Evolutionary conservation across 1,284 basidiomycete genomes (phyloP), one percentile per base, ranked within the genome.

Genomic region (Vanrija pseudolonga): DNA sequence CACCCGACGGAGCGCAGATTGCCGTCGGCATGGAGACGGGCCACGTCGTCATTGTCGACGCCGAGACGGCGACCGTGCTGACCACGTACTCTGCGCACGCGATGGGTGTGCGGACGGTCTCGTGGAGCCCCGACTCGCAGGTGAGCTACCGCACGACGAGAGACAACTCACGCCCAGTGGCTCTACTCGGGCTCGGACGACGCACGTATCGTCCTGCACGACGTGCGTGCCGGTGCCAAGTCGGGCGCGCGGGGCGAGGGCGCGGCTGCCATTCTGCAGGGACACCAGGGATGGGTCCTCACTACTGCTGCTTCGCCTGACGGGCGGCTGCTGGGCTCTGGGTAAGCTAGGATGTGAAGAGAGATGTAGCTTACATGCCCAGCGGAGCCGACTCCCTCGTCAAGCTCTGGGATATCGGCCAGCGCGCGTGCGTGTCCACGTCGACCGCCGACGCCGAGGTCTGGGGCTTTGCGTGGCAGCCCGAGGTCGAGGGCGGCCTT

Each of bases 251-350:
- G 53, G 6, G 57, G 55, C n/a, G 83, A 83, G 32, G 87, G 88
- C 22, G 85, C 86, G 1, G 88, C 92, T 17, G 88, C 89, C 9
- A 84, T 88, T 7, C 78, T 93, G 61, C 83, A 84, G 19, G 90
- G 90, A 0, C 90, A 94, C 71, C 81, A 86, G 2, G 90, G 89
- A 6, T 93, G 90, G 90, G 89, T 90, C 2, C 79, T 94, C 19
- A 85, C 83, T 59, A 79, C 84, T 4, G 87, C 88, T 62, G 83
- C 92, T 19, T 87, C 87, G 36, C 87, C 87, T 3, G 90, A 93
- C 69, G 83, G 83, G 4, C 82, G 84, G 55, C 79, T 90, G 14
- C 85, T 85, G 5, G 80, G 88, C 14, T 90, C 88, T 49, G 89
- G 89, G 88, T 90, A 70, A 61, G 84, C 78, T 2, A 23, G 6